A percentile compares a stretch with the other conserved stretches of the same genome.
Evolutionary conservation across 768 basidiomycete species (phyloP).

Genomic region (Tulasnella sp.): DNA sequence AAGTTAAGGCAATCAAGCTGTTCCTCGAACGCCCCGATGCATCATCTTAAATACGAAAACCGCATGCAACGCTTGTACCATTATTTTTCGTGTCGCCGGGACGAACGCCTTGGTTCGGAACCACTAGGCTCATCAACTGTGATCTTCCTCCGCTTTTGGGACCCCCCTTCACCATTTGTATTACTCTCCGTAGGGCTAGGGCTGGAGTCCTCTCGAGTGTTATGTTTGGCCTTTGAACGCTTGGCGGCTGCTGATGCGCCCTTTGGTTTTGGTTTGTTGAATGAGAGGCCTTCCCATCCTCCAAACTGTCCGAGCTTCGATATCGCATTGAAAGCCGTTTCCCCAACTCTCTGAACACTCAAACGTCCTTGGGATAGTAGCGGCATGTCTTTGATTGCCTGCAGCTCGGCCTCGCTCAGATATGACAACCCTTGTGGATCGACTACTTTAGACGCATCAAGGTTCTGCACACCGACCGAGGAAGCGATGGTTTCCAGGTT

Average conservation of each 20-base stretch:
- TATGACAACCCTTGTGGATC: background rate
- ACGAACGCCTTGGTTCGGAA: background rate
- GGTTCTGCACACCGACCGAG: constrained; percentile 29
- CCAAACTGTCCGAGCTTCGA: constrained; percentile 53
- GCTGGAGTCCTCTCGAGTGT: no score
- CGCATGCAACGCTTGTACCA: no score
- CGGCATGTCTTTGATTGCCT: constrained; percentile 49
- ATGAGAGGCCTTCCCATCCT: constrained; percentile 50
- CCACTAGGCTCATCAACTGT: background rate
- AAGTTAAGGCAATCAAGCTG: no score
- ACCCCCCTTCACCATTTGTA: background rate
- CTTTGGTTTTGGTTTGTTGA: background rate
- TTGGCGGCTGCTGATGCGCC: background rate
- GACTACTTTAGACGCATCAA: no score
- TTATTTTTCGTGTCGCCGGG: no score
- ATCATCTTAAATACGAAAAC: no score
- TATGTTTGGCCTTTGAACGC: no score
- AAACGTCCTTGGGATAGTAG: constrained; percentile 71
- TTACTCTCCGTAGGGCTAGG: background rate
- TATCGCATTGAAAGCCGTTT: constrained; percentile 55
- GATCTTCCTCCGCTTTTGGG: background rate
- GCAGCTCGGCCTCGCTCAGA: constrained; percentile 14
- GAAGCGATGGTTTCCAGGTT: constrained; percentile 59
- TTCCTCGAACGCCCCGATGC: no score
- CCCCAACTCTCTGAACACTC: constrained; percentile 73